A percentile compares a stretch with the other conserved stretches of the same genome.
Evolutionary conservation across 306 rosid species (phyloP).

Genomic region (Trifolium pratense): DNA sequence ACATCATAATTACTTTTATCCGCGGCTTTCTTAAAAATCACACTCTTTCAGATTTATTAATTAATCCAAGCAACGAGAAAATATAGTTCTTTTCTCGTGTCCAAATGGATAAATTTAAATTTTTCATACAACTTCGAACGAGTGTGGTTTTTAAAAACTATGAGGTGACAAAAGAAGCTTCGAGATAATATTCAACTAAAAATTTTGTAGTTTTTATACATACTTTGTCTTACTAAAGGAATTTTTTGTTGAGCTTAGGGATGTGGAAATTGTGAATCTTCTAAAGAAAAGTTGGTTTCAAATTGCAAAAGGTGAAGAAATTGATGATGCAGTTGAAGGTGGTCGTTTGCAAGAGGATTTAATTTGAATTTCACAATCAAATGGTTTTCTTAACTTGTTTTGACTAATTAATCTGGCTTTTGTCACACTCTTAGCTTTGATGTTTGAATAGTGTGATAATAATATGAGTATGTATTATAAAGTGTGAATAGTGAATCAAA

Average conservation of each 20-base stretch:
- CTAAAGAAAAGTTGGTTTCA: slow-evolving; percentile 65
- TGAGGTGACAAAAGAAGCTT: too few species aligned
- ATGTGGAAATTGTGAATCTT: slow-evolving; percentile 63
- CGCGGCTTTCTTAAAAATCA: too few species aligned
- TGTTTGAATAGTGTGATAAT: neutral
- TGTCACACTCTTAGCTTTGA: slow-evolving; percentile 37
- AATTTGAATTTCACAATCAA: slow-evolving; percentile 61
- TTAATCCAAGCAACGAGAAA: too few species aligned
- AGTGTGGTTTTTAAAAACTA: too few species aligned
- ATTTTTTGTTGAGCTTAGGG: slow-evolving; percentile 50
- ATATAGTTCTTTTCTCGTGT: too few species aligned
- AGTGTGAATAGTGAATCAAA: slow-evolving; percentile 38
- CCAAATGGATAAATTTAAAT: too few species aligned
- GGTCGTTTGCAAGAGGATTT: slow-evolving; percentile 59
- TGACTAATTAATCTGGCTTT: slow-evolving; percentile 44
- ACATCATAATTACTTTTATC: too few species aligned
- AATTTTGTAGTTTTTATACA: slow-evolving; percentile 12
- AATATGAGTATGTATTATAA: slow-evolving; percentile 31
- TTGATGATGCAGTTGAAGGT: slow-evolving; percentile 55
- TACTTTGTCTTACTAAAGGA: neutral
- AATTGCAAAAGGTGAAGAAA: slow-evolving; percentile 61
- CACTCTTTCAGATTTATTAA: too few species aligned
- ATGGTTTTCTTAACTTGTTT: slow-evolving; percentile 62
- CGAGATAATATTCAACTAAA: neutral
- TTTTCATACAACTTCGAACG: too few species aligned